These are phyloP conservation scores for Hypocrella siamensis DNA, from an alignment of 2,329 filamentous ascomycete genomes.

Conservation along the genomic window DNA sequence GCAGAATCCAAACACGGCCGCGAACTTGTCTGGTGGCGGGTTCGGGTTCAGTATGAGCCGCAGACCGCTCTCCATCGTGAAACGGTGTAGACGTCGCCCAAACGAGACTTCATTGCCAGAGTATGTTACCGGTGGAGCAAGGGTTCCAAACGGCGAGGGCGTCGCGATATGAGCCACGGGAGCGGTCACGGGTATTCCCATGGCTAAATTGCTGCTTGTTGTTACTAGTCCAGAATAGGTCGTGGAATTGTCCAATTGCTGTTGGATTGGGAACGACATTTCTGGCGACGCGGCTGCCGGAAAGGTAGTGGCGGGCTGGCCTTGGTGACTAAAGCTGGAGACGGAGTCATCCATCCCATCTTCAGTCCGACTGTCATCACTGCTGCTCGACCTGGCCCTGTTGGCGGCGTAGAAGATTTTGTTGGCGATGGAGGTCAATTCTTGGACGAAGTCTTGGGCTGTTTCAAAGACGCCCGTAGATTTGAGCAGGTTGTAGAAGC, in stretches of 20 bases:
- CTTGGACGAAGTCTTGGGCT: conserved; percentile 38
- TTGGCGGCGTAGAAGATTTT: conserved; percentile 40
- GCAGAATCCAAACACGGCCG: conserved; percentile 55
- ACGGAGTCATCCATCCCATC: no score
- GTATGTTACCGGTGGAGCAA: conserved; percentile 36
- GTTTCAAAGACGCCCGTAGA: conserved; percentile 40
- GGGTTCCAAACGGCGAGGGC: conserved; percentile 15
- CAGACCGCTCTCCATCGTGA: conserved; percentile 46
- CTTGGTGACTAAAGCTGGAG: no score
- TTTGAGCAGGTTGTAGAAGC: conserved; percentile 47
- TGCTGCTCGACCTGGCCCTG: no score
- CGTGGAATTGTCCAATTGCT: no score
- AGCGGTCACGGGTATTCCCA: no score
- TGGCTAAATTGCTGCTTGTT: no score
- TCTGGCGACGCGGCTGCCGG: no score
- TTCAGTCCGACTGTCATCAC: no score
- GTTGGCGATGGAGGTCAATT: conserved; percentile 40
- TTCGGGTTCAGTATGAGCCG: conserved; percentile 34
- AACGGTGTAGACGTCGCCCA: conserved; percentile 53
- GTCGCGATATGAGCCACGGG: conserved; percentile 9
- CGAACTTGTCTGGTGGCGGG: conserved; percentile 30
- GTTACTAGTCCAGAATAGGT: no score
- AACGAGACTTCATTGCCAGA: conserved; percentile 52
- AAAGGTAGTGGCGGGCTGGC: no score
- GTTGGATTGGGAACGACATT: no score